Evolutionary conservation across 495 filamentous ascomycete species (phyloP), one percentile per base, ranked within the genome.

Genomic region (Talaromyces ruber): DNA sequence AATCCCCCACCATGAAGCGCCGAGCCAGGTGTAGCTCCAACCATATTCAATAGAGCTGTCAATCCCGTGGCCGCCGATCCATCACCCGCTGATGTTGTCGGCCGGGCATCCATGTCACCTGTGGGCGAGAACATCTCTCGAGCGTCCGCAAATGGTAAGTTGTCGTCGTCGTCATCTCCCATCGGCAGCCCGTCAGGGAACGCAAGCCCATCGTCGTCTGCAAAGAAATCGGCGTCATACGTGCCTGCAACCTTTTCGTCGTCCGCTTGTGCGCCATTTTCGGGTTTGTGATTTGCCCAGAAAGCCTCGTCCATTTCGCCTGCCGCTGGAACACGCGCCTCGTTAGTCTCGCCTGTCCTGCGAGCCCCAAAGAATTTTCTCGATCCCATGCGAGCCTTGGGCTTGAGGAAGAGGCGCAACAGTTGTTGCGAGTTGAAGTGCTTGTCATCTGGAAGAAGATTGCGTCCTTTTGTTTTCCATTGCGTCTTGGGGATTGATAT

Each of bases 151-250:
- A 98, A 98, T 65, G 83, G 82, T 55, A 90, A 82, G 26, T 91
- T 91, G 60, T 96, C 92, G 66, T 94, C 91, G 37, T 88, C 87
- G 57, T 89, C 85, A 66, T 84, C 83, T 54, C 62, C 64, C 21
- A 79, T 61, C 55, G 75, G 79, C 57, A 82, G 82, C 37, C 85
- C 89, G 22, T 86, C 87, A 6, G 85, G 81, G 64, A 89, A 86
- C 37, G 87, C 85, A 60, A 96, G 80, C n/a, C 86, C 91, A 71
- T 97, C 93, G 69, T 97, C 94, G 67, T 99, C 94, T 61, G 90
- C 86, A 79, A 98, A 99, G 83, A 98, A 99, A 66, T 98, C 90
- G 52, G 95, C 94, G 75, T 98, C 92, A 71, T 98, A 99, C 68
- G 94, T 79, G 52, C 86, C 87, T 45, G 77, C 71, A 72, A 70